Evolutionary conservation across 495 filamentous ascomycete genomes (phyloP).

Genomic region (Achaetomiella virescens): DNA sequence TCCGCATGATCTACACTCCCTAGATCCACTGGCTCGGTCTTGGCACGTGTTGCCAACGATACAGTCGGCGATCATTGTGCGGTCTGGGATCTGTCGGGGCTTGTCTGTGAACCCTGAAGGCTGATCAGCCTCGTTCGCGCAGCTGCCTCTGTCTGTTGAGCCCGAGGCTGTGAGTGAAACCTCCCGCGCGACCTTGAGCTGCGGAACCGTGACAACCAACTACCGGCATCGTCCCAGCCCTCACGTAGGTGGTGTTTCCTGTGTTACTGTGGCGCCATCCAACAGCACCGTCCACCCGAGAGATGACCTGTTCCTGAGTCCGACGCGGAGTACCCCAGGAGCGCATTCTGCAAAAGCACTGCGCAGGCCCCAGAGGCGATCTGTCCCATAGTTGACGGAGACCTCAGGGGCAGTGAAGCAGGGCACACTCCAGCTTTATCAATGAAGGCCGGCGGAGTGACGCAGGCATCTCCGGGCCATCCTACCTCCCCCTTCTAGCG

Average conservation of each 20-base stretch:
- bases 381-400: background rate
- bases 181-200: background rate
- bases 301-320: background rate
- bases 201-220: background rate
- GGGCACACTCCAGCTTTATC: constrained; percentile 4
- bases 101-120: background rate
- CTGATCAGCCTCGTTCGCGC: background rate
- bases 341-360: background rate
- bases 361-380: background rate
- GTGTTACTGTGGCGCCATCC: background rate
- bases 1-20: background rate
- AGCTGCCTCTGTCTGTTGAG: background rate
- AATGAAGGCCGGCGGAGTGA: background rate
- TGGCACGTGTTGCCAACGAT: background rate
- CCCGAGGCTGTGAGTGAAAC: background rate
- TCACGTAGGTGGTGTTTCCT: constrained; percentile 2
- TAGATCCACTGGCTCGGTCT: background rate
- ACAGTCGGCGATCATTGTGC: background rate
- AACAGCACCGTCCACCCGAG: background rate
- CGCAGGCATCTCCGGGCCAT: constrained; percentile 1
- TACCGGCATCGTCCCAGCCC: background rate
- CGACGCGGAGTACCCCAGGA: constrained; percentile 4
- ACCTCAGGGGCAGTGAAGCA: background rate
- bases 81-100: background rate
- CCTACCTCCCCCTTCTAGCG: background rate